Evolutionary conservation across 2,329 filamentous ascomycete genomes (phyloP), one percentile per base, ranked within the genome.

Genomic region (Thielaviopsis musarum): DNA sequence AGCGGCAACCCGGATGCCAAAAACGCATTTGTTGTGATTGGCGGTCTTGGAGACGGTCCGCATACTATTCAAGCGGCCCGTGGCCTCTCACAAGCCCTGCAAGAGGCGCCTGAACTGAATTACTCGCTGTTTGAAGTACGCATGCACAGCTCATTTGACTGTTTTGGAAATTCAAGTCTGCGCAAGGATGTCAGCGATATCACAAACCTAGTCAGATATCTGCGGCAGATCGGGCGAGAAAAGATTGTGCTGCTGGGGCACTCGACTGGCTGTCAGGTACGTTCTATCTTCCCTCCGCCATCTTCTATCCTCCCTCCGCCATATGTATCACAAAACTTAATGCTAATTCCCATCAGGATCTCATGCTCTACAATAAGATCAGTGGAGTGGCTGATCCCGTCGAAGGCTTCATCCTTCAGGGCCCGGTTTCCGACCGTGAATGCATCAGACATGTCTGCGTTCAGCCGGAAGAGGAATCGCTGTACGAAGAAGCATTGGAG

Each of bases 331-430:
- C 15, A 6, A 34, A 34, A 12, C 30, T 10, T 5, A 34, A 12
- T 34, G 30, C 30, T 34, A 34, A 34, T 34, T 9, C 30, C 10
- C 24, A 2, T 15, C 54, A 82, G 77, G 79, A 82, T 65, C 79
- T 75, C 62, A 76, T 81, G 69, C 76, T 77, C 63, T 82, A 82
- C 59, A 72, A 72, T 21, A 69, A 74, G 58, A 72, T 73, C 24
- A 67, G 68, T 55, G 65, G 74, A 41, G 66, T 66, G 5, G 70
- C 71, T 49, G 71, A 79, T 13, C 78, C 80, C 0, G 72, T 95
- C 1, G 81, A 93, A 62, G 90, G 85, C 41, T 83, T 83, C 55
- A 85, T 95, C 52, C 72, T 95, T 59, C 90, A 95, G 69, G 88
- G 85, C 0, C 83, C 87, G 0, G 83, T 91, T 3, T 88, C 82